Percentiles rank a stretch among this genome's conserved stretches.
Evolutionary conservation across 179 eudicot species (phyloP).

Genomic region (Beta corolliflora): DNA sequence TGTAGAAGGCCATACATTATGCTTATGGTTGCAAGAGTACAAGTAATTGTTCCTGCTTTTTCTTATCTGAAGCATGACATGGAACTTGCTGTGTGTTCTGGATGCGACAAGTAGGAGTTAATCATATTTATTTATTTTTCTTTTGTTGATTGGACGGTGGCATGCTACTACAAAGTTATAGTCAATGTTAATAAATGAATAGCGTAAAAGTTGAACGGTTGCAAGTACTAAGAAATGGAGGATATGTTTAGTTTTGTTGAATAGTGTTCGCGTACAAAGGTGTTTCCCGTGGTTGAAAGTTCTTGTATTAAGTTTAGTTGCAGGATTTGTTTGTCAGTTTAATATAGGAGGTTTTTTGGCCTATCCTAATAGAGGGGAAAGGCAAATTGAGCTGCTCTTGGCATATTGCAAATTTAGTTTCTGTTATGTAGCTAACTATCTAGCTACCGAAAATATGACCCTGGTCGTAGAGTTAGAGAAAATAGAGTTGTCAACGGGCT

Average conservation of each 20-base stretch:
- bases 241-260: neutral
- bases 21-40: neutral
- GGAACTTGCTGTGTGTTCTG: neutral
- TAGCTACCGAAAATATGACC: neutral
- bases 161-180: neutral
- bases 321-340: neutral
- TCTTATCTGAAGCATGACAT: neutral
- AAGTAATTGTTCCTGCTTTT: neutral
- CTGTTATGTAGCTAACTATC: neutral
- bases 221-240: too few species aligned
- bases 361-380: neutral
- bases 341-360: neutral
- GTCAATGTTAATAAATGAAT: too few species aligned
- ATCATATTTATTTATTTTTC: neutral
- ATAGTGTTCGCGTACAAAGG: too few species aligned
- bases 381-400: neutral
- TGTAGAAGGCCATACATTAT: neutral
- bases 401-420: neutral
- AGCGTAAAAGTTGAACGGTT: too few species aligned
- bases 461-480: neutral
- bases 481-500: neutral
- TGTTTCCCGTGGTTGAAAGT: neutral
- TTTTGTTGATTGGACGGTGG: neutral
- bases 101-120: neutral
- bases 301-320: neutral